These are phyloP conservation scores for Trichoderma atroviride DNA, from an alignment of 2,329 filamentous ascomycete species.

Conservation along the genomic window DNA sequence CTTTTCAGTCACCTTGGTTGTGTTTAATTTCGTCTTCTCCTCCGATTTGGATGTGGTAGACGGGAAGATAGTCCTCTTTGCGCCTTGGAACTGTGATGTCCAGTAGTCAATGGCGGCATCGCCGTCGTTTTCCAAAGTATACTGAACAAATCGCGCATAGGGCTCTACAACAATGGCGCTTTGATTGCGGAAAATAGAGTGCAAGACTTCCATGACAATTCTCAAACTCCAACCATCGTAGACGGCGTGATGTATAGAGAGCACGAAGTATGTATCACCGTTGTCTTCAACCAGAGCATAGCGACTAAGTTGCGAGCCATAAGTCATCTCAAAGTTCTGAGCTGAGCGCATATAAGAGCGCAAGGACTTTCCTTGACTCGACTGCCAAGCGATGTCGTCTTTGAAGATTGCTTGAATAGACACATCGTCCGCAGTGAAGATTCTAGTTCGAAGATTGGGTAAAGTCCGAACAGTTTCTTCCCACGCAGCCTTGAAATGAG, in stretches of 20 bases:
- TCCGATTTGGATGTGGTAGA: background rate
- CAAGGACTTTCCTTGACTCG: background rate
- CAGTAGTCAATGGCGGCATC: slow-evolving; percentile 26
- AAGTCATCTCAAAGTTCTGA: slow-evolving; percentile 4
- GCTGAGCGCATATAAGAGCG: slow-evolving; percentile 10
- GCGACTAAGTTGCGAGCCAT: slow-evolving; percentile 9
- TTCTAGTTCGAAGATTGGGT: slow-evolving; percentile 31
- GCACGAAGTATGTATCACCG: slow-evolving; percentile 22
- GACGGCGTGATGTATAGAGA: slow-evolving; percentile 30
- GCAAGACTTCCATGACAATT: slow-evolving; percentile 2
- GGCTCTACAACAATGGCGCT: background rate
- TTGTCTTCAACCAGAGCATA: slow-evolving; percentile 15
- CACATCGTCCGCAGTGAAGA: slow-evolving; percentile 24
- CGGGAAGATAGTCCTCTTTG: slow-evolving; percentile 25
- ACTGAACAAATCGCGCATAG: slow-evolving; percentile 22
- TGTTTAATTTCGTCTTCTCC: slow-evolving; percentile 3
- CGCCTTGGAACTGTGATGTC: slow-evolving; percentile 26
- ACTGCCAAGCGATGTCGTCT: slow-evolving; percentile 23
- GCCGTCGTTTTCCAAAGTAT: slow-evolving; percentile 6
- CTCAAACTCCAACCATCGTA: slow-evolving; percentile 30
- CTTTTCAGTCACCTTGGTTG: background rate
- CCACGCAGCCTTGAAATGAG: slow-evolving; percentile 29
- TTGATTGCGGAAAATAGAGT: background rate
- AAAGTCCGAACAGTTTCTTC: slow-evolving; percentile 26
- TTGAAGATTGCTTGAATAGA: slow-evolving; percentile 27